These are phyloP conservation scores for Coniosporium tulheliwenetii DNA, from an alignment of 2,329 filamentous ascomycete species.

Conservation along the genomic window DNA sequence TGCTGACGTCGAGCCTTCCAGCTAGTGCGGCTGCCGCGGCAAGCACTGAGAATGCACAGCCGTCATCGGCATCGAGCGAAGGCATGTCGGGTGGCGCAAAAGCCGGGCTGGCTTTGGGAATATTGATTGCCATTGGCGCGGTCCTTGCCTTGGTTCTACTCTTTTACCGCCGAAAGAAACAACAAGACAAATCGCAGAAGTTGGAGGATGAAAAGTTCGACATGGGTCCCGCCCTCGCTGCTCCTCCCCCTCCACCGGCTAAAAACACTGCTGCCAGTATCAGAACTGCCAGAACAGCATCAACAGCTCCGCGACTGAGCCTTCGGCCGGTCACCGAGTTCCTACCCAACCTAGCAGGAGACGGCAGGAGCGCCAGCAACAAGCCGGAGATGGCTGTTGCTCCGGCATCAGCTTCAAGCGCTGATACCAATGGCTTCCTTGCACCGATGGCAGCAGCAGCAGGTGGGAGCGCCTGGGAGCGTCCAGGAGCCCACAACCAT, in stretches of 20 bases:
- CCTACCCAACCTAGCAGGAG: conserved; percentile 46
- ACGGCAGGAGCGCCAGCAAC: conserved; percentile 22
- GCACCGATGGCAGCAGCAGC: conserved; percentile 8
- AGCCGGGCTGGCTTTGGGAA: conserved; percentile 74
- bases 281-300: conserved; percentile 28
- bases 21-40: conserved; percentile 10
- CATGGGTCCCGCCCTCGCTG: conserved; percentile 21
- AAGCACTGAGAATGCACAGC: conserved; percentile 9
- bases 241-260: conserved; percentile 6
- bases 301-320: conserved; percentile 63
- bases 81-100: conserved; percentile 39
- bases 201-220: conserved; percentile 25
- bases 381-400: conserved; percentile 13
- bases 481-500: conserved; percentile 14
- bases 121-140: conserved; percentile 52
- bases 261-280: conserved; percentile 17
- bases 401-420: conserved; percentile 8
- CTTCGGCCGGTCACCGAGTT: conserved; percentile 76
- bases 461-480: conserved; percentile 21
- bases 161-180: conserved; percentile 57
- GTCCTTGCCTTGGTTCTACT: conserved; percentile 57
- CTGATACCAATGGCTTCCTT: conserved; percentile 7
- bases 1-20: conserved; percentile 7
- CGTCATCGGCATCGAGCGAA: conserved; percentile 7
- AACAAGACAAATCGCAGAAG: conserved; percentile 24